Base-by-base conservation (phyloP, 805 yeast species). In the Jamesozyma spencerorum region DNA sequence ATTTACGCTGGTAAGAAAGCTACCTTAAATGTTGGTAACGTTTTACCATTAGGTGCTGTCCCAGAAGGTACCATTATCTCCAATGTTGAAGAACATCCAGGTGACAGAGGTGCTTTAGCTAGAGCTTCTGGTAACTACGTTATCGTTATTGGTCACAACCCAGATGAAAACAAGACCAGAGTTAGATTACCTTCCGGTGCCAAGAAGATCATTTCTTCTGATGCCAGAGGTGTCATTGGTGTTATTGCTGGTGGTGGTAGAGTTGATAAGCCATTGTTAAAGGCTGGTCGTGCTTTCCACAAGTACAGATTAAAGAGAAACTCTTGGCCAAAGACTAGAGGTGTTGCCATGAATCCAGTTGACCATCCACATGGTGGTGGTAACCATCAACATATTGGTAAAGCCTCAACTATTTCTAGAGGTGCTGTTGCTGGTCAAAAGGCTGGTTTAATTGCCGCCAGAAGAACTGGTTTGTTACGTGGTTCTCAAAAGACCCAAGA, bases 331-430 rank as follows among this genome's bases (percentile, higher is more conserved):
- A 88, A 86, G 85, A 92, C 97, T 68, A 87, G 97, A 80, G 98
- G 97, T 90, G 97, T 90, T 70, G 98, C 98, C 71, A 90, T 92
- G 98, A 90, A 90, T 79, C 97, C 97, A 73, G 98, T 90, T 72
- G 98, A 90, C 72, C 98, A 90, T 80, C 98, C 98, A 72, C 98
- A 90, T 74, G 98, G 98, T 85, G 97, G 98, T 90, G 98, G 98
- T 90, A 88, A 88, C 95, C 97, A 90, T 76, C 97, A 90, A 80
- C 97, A 90, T 74, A 90, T 88, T 77, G 97, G 97, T 87, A 90
- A 90, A 81, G 97, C 97, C 66, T 90, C 97, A 64, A 90, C 97
- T 66, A 90, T 90, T 65, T 82, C 95, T 62, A 86, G 97, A 84
- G 95, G 95, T 74, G 97, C 97, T 59, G 97, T 90, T 70, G 77